Evolutionary conservation across 768 basidiomycete species (phyloP), one percentile per base, ranked within the genome.

Genomic region (Cystofilobasidium ferigula): DNA sequence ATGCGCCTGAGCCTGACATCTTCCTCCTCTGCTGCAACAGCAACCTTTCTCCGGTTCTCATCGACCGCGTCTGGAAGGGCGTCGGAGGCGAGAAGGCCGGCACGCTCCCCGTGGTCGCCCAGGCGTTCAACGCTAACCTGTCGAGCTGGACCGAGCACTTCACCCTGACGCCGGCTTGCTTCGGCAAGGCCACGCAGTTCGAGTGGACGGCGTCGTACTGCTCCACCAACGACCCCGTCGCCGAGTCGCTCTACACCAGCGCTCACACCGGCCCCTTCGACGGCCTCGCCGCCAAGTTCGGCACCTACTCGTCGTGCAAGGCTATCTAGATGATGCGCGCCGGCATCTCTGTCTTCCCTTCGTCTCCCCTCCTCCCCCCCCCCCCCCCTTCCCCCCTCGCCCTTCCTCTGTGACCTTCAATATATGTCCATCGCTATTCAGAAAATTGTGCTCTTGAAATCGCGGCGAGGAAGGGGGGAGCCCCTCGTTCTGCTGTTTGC

Each of bases 31-130:
- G n/a, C 51, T 35, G 12, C 26, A 30, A 53, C 56, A 32, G 45
- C 43, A 54, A 64, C 34, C 35, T 45, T 10, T 67, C 51, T 5
- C 59, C 57, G 16, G 38, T 56, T 3, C 34, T 61, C 22, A 61
- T 67, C 59, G 64, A 67, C 51, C 47, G 64, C 38, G 35, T 54
- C 13, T 67, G 64, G 64, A 59, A 56, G 26, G 64, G 64, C 35
- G 58, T 61, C 40, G 64, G 64, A 14, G 58, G 58, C 20, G n/a
- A 34, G 26, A 61, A 20, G 18, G 36, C 64, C 38, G 42, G 42
- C 18, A 32, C 64, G 20, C 64, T 67, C 26, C 64, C 64, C n/a
- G 64, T 67, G 34, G 57, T 48, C 36, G 64, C 64, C 16, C 7
- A 47, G 4, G 48, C 63, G 3, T 65, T 56, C 59, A 67, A 53